Evolutionary conservation across 345 rosid genomes (phyloP).

Genomic region (Lepidium aucheri): DNA sequence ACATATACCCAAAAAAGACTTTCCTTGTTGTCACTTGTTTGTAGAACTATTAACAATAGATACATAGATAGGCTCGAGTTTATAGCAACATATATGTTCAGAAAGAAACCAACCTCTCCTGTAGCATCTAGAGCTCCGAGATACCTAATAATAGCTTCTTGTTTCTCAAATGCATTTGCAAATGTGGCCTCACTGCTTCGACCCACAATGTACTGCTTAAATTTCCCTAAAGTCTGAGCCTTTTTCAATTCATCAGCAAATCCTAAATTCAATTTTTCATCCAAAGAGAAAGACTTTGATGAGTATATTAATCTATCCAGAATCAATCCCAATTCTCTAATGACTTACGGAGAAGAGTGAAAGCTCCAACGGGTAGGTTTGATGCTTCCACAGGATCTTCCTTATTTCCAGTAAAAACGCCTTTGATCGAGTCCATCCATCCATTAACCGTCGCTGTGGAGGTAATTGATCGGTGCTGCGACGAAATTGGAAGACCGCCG

Average conservation of each 20-base stretch:
- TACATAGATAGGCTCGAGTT: background rate
- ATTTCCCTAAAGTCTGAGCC: slow-evolving; percentile 58
- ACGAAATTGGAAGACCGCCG: slow-evolving; percentile 1
- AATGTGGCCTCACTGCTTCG: slow-evolving; percentile 85
- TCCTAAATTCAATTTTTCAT: slow-evolving; percentile 21
- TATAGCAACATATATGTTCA: background rate
- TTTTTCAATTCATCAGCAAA: slow-evolving; percentile 78
- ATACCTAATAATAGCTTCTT: slow-evolving; percentile 65
- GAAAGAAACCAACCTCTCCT: slow-evolving; percentile 67
- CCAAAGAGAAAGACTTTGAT: background rate
- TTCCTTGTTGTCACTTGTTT: background rate
- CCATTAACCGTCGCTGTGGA: slow-evolving; percentile 39
- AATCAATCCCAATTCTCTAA: background rate
- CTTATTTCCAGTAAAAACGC: slow-evolving; percentile 71
- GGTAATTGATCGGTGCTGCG: slow-evolving; percentile 48
- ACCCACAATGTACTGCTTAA: slow-evolving; percentile 72
- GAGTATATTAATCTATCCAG: background rate
- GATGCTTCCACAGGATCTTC: slow-evolving; percentile 31
- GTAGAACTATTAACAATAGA: background rate
- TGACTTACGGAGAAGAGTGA: slow-evolving; percentile 70
- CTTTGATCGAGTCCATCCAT: slow-evolving; percentile 85
- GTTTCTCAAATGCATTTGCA: slow-evolving; percentile 70
- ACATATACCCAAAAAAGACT: background rate
- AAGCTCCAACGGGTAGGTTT: slow-evolving; percentile 34
- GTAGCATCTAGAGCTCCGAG: slow-evolving; percentile 62